Base-by-base conservation (phyloP, 169 alveolate genomes). In the Cryptosporidium ubiquitum region DNA sequence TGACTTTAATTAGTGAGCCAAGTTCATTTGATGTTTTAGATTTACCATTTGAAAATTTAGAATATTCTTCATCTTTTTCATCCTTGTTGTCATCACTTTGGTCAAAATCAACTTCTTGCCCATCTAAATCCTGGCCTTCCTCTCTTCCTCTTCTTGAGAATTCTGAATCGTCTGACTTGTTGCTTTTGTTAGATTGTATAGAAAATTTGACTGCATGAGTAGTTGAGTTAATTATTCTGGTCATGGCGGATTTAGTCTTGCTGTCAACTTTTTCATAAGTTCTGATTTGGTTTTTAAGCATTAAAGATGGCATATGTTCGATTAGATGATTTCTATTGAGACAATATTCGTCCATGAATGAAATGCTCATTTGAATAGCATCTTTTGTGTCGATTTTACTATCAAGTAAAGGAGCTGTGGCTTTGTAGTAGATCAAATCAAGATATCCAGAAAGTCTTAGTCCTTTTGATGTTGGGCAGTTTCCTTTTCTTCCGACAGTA, bases 401-500 rank as follows among this genome's bases (percentile, higher is more conserved):
- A 64, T 79, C 68, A 23, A 79, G 47, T 29, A 79, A 29, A 26
- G 89, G 89, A 14, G 58, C 61, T 16, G 68, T 79, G 6, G 89
- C 74, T 64, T 39, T 79, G 14, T 20, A 33, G 35, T 79, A 79
- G 33, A 79, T 37, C n/a, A 58, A 79, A 79, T 79, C 89, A 12
- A 79, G 52, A 47, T 79, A 79, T 20, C 89, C 89, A 29, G 79
- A 61, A 14, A 79, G 58, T 61, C 55, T 79, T 16, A 79, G 47
- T 5, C 60, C 74, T 26, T 79, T 58, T 12, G 79, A 61, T 57
- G 60, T 60, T 26, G 89, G 64, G n/a, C 89, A 79, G 42, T 58
- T 79, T 23, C 89, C 89, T 39, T 66, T 58, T 6, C 74, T 79
- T 61, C 89, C 89, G 40, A 79, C 79, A 23, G 89, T 79, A 40